Conservation (phyloP, 1,284 basidiomycete genomes). For the Porodaedalea pini region DNA sequence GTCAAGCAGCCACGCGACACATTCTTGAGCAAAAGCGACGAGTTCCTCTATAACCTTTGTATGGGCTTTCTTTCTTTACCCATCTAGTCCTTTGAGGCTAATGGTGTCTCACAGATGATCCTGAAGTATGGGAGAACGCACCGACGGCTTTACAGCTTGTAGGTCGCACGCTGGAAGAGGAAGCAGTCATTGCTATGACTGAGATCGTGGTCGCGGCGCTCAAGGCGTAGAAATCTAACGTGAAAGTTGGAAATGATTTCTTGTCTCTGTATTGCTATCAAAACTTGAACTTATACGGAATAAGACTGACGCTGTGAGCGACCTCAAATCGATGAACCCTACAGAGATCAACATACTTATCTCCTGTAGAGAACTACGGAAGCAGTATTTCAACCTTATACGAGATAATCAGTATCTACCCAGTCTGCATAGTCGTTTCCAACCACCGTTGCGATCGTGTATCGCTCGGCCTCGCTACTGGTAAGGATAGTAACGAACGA, state of each 20-base stretch:
- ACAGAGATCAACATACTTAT: neutral
- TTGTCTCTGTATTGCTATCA: too few relatives aligned
- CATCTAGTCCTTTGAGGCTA: neutral
- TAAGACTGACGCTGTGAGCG: too few relatives aligned
- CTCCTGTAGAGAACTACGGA: too few relatives aligned
- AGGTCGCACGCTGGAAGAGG: constrained; percentile 69
- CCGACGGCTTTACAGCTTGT: constrained; percentile 72
- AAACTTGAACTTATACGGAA: too few relatives aligned
- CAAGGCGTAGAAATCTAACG: constrained; percentile 24
- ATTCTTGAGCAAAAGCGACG: constrained; percentile 48
- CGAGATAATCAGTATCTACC: constrained; percentile 42
- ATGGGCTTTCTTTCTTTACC: constrained; percentile 28
- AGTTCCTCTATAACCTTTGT: constrained; percentile 54
- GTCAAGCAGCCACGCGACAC: constrained; percentile 37
- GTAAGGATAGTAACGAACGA: constrained; percentile 40
- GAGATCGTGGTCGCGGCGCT: constrained; percentile 53
- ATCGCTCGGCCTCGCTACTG: constrained; percentile 34
- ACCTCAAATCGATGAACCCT: too few relatives aligned
- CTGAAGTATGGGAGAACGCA: constrained; percentile 51
- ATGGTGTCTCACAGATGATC: constrained; percentile 45
- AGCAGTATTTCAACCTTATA: neutral
- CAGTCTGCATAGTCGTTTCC: constrained; percentile 41
- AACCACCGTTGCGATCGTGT: constrained; percentile 41
- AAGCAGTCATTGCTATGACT: constrained; percentile 61
- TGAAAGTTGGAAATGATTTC: neutral